phyloP scores from a whole-genome alignment of 352 stramenopile genomes.

The Peronospora farinosa region DNA sequence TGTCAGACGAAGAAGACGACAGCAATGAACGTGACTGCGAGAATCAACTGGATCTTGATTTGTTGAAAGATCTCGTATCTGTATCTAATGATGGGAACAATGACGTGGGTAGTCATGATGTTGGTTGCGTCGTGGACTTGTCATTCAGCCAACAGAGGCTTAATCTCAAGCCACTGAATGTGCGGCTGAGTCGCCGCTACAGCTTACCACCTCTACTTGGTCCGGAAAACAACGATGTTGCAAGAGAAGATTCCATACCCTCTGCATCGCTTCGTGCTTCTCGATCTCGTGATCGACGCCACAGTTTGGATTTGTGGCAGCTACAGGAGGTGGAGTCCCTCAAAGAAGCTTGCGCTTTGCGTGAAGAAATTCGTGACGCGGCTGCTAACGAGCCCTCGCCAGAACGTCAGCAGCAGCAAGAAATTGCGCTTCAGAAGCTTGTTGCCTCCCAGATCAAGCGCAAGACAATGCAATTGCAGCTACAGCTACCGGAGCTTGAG shows the following conservation, averaged over 20 bases:
- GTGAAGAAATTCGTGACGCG: constrained; percentile 50
- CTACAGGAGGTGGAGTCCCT: constrained; percentile 39
- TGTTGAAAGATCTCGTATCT: constrained; percentile 17
- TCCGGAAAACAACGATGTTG: constrained; percentile 19
- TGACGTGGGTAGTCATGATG: constrained; percentile 25
- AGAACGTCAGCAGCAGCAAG: constrained; percentile 64
- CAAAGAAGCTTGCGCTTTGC: constrained; percentile 38
- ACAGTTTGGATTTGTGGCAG: constrained; percentile 49
- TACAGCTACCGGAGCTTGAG: constrained; percentile 38
- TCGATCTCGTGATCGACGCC: constrained; percentile 32
- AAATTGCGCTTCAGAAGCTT: constrained; percentile 63
- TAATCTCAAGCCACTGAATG: constrained; percentile 37
- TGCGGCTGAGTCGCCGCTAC: constrained; percentile 20
- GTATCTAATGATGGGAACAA: constrained; percentile 33
- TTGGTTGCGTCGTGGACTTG: constrained; percentile 26
- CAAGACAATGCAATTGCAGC: constrained; percentile 49
- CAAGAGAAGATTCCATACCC: constrained; percentile 12
- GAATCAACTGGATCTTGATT: constrained; percentile 27
- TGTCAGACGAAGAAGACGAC: constrained; percentile 8
- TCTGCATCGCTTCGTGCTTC: constrained; percentile 28
- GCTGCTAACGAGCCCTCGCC: constrained; percentile 52
- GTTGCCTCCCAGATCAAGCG: constrained; percentile 56
- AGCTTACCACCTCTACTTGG: constrained; percentile 22
- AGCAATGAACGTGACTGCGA: constrained; percentile 24
- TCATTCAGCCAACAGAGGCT: constrained; percentile 27